phyloP scores from a whole-genome alignment of 116 monocot genomes.

The Iris pallida region DNA sequence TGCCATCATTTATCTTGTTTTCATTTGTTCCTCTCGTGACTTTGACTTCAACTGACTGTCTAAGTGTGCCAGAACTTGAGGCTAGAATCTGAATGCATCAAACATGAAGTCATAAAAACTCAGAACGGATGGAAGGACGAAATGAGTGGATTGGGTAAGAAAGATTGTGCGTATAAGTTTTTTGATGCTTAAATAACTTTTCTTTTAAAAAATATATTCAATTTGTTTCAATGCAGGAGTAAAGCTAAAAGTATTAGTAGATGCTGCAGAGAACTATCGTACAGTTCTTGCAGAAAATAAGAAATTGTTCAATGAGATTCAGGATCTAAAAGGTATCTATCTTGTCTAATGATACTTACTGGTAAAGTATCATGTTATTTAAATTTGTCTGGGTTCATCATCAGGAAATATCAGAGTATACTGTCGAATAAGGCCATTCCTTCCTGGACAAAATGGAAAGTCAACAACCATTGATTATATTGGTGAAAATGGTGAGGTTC shows the following conservation, averaged over 20 bases:
- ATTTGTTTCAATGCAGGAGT: constrained; percentile 32
- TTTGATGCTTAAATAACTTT: neutral
- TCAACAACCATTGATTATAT: constrained; percentile 60
- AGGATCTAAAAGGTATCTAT: constrained; percentile 79
- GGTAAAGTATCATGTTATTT: neutral
- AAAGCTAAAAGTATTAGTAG: constrained; percentile 59
- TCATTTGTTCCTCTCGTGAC: constrained; percentile 4
- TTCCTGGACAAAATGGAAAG: constrained; percentile 52
- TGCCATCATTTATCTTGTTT: constrained; percentile 5
- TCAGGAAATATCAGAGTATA: constrained; percentile 94
- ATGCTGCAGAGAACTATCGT: constrained; percentile 82
- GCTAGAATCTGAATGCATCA: constrained; percentile 52
- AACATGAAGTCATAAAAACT: constrained; percentile 42
- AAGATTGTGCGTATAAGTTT: neutral
- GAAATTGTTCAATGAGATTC: constrained; percentile 79
- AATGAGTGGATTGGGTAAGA: constrained; percentile 57
- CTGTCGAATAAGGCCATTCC: constrained; percentile 88
- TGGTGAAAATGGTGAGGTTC: constrained; percentile 82
- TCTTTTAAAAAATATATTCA: neutral
- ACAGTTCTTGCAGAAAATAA: constrained; percentile 78
- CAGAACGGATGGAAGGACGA: constrained; percentile 69
- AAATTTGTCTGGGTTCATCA: constrained; percentile 8
- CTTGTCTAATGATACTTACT: neutral
- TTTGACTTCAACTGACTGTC: constrained; percentile 8
- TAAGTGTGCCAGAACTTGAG: constrained; percentile 48